A percentile compares a stretch with the other conserved stretches of the same genome.
Evolutionary conservation across 2,329 filamentous ascomycete genomes (phyloP).

Genomic region (Fusarium burgessii): DNA sequence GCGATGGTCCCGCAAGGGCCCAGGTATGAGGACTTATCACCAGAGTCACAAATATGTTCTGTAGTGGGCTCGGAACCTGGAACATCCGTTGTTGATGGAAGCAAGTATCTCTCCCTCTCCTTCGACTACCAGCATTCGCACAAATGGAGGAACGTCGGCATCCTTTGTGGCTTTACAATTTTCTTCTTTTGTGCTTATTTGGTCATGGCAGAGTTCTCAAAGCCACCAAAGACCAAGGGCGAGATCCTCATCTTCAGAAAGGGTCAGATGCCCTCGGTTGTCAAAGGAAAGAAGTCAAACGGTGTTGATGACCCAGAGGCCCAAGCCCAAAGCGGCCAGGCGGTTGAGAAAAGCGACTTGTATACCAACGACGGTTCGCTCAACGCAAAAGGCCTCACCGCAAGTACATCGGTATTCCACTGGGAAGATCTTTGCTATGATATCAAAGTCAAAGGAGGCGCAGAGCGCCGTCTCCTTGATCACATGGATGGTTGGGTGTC

Average conservation of each 20-base stretch:
- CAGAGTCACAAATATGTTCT: constrained; percentile 63
- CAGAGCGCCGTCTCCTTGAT: constrained; percentile 73
- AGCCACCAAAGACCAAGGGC: constrained; percentile 69
- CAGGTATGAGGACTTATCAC: constrained; percentile 52
- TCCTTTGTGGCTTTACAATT: constrained; percentile 72
- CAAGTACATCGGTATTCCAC: constrained; percentile 65
- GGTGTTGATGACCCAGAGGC: background rate
- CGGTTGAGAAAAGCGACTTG: background rate
- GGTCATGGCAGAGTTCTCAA: constrained; percentile 72
- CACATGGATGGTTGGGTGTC: constrained; percentile 82
- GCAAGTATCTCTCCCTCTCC: constrained; percentile 66
- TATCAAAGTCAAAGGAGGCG: constrained; percentile 70
- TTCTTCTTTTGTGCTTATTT: constrained; percentile 74
- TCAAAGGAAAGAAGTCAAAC: background rate
- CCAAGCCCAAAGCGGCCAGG: background rate
- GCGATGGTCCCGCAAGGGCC: constrained; percentile 55
- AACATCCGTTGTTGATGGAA: constrained; percentile 66
- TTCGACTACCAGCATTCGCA: constrained; percentile 69
- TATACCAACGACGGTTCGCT: background rate
- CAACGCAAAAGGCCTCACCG: background rate
- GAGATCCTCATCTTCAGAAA: constrained; percentile 75
- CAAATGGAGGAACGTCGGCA: constrained; percentile 74
- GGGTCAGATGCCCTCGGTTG: constrained; percentile 62
- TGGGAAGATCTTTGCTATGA: constrained; percentile 75
- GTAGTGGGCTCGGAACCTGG: constrained; percentile 67